Base-by-base conservation (phyloP, 225 moss, liverwort and hornwort species). In the Asterella californica region DNA sequence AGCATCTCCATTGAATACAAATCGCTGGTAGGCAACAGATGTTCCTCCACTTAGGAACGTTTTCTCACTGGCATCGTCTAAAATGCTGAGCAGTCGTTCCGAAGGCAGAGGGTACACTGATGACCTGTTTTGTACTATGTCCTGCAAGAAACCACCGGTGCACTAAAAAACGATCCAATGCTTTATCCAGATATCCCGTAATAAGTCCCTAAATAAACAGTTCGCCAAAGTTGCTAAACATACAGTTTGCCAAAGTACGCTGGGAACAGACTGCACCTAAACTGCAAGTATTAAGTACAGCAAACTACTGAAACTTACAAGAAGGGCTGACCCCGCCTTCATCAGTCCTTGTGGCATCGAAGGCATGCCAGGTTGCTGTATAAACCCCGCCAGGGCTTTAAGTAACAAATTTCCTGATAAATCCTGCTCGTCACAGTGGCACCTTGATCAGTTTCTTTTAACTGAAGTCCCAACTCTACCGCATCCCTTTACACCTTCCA, bases 21-120 rank as follows among this genome's bases (percentile, higher is more conserved):
- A 82, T 21, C 82, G 85, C 47, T 88, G 88, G 36, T 81, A 82
- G 21, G 79, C 64, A 37, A 63, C 74, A 66, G 88, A 83, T 27
- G 85, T 84, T 82, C 89, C 91, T 0, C 80, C 90, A 67, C 74
- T 90, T 72, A 97, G 84, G 7, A 92, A 94, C 0, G 91, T 93
- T 70, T 34, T 93, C 87, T 97, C 94, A 72, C 91, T 97, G 0
- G 92, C 91, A 83, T 94, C 91, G 79, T 97, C 92, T 19, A 97
- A 50, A 69, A 88, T 83, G 57, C 78, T 83, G 33, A 97, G 76
- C n/a, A 97, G 81, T 78, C 83, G 77, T 72, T 89, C 65, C 15
- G 91, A 89, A 6, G 85, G 68, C 25, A 92, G 78, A 29, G 80
- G 76, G 70, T 78, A 61, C 5, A 65, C n/a, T 34, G 64, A 65